These are phyloP conservation scores for Hyaloscypha bicolor DNA, from an alignment of 495 filamentous ascomycete species.

Conservation along the genomic window DNA sequence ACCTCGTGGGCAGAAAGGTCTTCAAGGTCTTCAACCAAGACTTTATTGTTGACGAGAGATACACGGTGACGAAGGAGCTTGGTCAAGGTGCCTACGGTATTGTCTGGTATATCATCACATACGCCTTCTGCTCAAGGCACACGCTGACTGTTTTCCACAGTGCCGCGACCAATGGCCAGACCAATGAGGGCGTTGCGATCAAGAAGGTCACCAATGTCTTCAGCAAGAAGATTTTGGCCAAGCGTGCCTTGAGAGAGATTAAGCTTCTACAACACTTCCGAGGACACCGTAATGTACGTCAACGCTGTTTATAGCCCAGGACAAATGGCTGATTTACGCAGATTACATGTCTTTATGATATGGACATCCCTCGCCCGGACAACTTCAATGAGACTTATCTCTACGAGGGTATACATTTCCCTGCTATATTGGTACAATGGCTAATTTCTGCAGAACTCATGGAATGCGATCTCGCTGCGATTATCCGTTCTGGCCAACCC, in stretches of 20 bases:
- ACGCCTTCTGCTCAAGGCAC: background rate
- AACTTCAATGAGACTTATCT: constrained; percentile 99
- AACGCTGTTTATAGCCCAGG: constrained; percentile 1
- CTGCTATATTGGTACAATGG: background rate
- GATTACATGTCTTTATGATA: constrained; percentile 99
- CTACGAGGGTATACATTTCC: constrained; percentile 75
- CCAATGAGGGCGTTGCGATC: constrained; percentile 94
- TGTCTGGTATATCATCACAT: constrained; percentile 73
- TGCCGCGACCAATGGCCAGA: constrained; percentile 89
- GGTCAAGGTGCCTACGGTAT: constrained; percentile 98
- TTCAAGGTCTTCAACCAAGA: constrained; percentile 99
- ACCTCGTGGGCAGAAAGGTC: constrained; percentile 32
- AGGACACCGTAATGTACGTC: constrained; percentile 64
- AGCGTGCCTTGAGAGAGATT: constrained; percentile 95
- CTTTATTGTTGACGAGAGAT: constrained; percentile 97
- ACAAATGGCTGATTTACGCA: constrained; percentile 43
- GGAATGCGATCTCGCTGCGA: constrained; percentile 98
- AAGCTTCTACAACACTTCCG: constrained; percentile 98
- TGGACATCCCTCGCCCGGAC: constrained; percentile 97
- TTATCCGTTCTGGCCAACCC: constrained; percentile 94
- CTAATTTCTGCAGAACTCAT: constrained; percentile 74
- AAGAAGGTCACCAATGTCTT: constrained; percentile 99
- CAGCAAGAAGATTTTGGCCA: constrained; percentile 99
- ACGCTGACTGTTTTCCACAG: constrained; percentile 45
- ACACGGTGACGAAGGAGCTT: constrained; percentile 97